A percentile compares a stretch with the other conserved stretches of the same genome.
phyloP scores from a whole-genome alignment of 2,329 filamentous ascomycete species.

The Aspergillus sp. region DNA sequence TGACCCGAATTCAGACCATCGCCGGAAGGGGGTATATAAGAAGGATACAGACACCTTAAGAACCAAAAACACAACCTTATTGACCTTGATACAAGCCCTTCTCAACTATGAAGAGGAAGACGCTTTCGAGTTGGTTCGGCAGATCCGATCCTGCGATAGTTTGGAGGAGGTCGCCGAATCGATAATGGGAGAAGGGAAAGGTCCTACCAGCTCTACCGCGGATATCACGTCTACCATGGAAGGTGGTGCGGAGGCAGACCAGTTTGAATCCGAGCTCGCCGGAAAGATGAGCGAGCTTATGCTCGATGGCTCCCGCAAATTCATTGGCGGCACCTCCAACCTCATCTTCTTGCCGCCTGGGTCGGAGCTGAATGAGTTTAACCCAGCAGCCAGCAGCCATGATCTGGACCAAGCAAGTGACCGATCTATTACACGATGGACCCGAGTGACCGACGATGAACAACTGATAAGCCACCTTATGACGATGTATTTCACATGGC shows the following conservation, averaged over 20 bases:
- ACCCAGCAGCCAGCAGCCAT: conserved; percentile 41
- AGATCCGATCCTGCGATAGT: conserved; percentile 83
- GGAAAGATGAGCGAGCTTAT: conserved; percentile 91
- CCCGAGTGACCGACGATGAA: conserved; percentile 75
- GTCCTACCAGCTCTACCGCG: conserved; percentile 42
- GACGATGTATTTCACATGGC: conserved; percentile 98
- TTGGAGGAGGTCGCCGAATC: conserved; percentile 63
- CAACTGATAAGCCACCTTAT: conserved; percentile 81
- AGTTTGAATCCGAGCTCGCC: conserved; percentile 76
- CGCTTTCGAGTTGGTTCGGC: conserved; percentile 74
- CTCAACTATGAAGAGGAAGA: conserved; percentile 88
- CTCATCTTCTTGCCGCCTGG: conserved; percentile 72
- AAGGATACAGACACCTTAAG: conserved; percentile 88
- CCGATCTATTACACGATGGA: conserved; percentile 82
- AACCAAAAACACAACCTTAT: conserved; percentile 80
- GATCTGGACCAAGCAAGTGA: conserved; percentile 54
- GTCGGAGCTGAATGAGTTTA: conserved; percentile 43
- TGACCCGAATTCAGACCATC: conserved; percentile 93
- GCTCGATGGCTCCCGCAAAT: conserved; percentile 82
- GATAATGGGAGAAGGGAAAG: conserved; percentile 55
- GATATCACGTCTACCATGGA: conserved; percentile 33
- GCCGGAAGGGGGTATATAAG: conserved; percentile 94
- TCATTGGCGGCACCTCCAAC: conserved; percentile 92
- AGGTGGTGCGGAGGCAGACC: conserved; percentile 40
- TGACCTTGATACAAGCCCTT: conserved; percentile 90